Base-by-base conservation (phyloP, 75 land plant genomes). In the Pinus albicaulis region DNA sequence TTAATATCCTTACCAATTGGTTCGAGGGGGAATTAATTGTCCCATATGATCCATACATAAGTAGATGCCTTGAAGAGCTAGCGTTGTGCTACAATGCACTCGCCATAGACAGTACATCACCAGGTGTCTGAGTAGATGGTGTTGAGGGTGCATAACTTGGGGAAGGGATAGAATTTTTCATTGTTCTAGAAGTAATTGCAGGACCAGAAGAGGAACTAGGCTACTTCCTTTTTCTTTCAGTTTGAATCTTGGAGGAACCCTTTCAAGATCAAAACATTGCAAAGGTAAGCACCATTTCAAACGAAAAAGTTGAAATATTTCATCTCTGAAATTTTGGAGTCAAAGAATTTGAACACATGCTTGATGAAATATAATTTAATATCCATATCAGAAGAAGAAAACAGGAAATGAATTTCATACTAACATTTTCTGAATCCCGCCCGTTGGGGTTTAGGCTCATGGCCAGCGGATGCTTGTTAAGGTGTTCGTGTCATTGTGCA, bases 101-200 rank as follows among this genome's bases (percentile, higher is more conserved):
- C 60, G 92, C 87, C 91, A 97, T 92, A 16, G 99, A 92, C 58
- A 95, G 88, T 59, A 92, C 99, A 83, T 98, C 99, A 58, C 96
- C 96, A 56, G 94, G 96, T 3, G 99, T 98, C 74, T 98, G 98
- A 56, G 98, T 98, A 56, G 98, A 98, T 1, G 99, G 99, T 56
- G 99, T 94, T 19, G 99, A 98, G 6, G 99, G 99, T 17, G 90
- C 91, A 34, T 97, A 96, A 80, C 93, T 89, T 60, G 99, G 92
- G 23, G 98, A 95, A 2, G 95, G 95, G 2, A 92, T 92, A 34
- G 91, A 82, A 56, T 92, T 93, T 52, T 93, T 93, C 58, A 89
- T 98, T 70, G 98, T 98, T 78, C 99, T 98, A 26, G 99, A 89
- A 80, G 98, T 98, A 80, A 92, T 98, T 26, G 99, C 95, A 71